Percentiles rank a stretch among this genome's conserved stretches.
phyloP scores from a whole-genome alignment of 1,139 yeast species.

The Debaryomyces fabryi region DNA sequence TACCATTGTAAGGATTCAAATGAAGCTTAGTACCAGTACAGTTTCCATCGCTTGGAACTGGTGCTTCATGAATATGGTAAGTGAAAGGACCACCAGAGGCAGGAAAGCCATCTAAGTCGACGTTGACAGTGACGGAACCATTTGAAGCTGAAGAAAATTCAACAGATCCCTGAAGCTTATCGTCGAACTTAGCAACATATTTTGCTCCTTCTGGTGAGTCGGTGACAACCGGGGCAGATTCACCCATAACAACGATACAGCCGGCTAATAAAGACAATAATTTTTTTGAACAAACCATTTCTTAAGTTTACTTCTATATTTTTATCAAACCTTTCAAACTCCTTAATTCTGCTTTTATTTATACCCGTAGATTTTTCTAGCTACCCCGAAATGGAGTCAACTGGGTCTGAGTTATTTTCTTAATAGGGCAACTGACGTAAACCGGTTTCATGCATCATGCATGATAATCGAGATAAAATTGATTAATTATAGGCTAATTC shows the following conservation, averaged over 20 bases:
- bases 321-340: background rate
- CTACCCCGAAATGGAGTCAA: background rate
- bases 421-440: background rate
- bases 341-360: background rate
- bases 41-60: slow-evolving; percentile 43
- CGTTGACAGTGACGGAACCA: slow-evolving; percentile 37
- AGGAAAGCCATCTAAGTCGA: slow-evolving; percentile 39
- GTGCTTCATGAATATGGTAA: slow-evolving; percentile 43
- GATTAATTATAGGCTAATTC: background rate
- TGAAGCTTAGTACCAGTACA: slow-evolving; percentile 43
- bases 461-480: slow-evolving; percentile 6
- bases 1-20: slow-evolving; percentile 45
- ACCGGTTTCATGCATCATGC: background rate
- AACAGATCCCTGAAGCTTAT: slow-evolving; percentile 31
- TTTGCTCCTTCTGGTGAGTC: slow-evolving; percentile 29
- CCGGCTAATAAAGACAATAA: slow-evolving; percentile 16
- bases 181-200: slow-evolving; percentile 27
- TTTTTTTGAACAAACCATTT: slow-evolving; percentile 11
- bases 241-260: slow-evolving; percentile 17
- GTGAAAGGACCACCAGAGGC: slow-evolving; percentile 42
- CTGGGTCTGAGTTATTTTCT: background rate
- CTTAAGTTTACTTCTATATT: background rate
- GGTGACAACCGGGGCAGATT: slow-evolving; percentile 28
- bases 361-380: background rate
- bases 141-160: slow-evolving; percentile 32